A percentile compares a stretch with the other conserved stretches of the same genome.
Evolutionary conservation across 495 filamentous ascomycete genomes (phyloP).

Genomic region (Hypomontagnella submonticulosa): DNA sequence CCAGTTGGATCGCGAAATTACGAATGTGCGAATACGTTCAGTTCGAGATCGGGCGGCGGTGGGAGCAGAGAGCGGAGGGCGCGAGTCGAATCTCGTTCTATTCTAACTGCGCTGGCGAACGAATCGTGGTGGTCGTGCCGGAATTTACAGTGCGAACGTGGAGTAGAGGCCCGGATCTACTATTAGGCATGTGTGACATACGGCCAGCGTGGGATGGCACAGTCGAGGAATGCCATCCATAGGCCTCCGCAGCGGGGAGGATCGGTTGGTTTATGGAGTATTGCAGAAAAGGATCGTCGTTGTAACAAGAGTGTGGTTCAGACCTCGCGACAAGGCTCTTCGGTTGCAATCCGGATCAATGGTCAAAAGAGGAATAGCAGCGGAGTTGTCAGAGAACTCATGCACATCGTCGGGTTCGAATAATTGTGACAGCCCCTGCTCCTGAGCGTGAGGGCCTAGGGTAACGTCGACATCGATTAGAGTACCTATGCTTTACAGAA

Average conservation of each 20-base stretch:
- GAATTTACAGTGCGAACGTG: slow-evolving; percentile 18
- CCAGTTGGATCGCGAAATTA: slow-evolving; percentile 12
- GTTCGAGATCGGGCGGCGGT: background rate
- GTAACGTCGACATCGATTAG: slow-evolving; percentile 30
- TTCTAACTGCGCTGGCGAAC: slow-evolving; percentile 9
- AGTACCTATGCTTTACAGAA: slow-evolving; percentile 22
- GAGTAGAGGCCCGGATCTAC: slow-evolving; percentile 16
- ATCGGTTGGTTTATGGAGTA: slow-evolving; percentile 23
- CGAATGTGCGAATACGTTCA: slow-evolving; percentile 10
- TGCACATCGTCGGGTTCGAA: slow-evolving; percentile 27
- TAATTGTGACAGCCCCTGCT: slow-evolving; percentile 23
- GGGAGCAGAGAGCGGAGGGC: slow-evolving; percentile 5
- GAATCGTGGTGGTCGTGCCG: slow-evolving; percentile 21
- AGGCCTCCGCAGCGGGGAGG: slow-evolving; percentile 32
- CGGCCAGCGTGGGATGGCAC: slow-evolving; percentile 15
- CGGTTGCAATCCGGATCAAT: slow-evolving; percentile 36
- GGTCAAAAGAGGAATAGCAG: slow-evolving; percentile 40
- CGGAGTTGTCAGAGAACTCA: slow-evolving; percentile 27
- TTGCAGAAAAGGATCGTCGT: slow-evolving; percentile 35
- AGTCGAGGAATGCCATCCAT: slow-evolving; percentile 26
- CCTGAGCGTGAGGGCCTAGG: slow-evolving; percentile 18
- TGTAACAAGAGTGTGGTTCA: slow-evolving; percentile 23
- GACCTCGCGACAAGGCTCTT: slow-evolving; percentile 34
- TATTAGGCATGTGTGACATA: slow-evolving; percentile 23
- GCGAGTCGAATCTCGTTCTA: slow-evolving; percentile 23